These are phyloP conservation scores for Acacia pycnantha DNA, from an alignment of 331 rosid genomes.

Conservation along the genomic window DNA sequence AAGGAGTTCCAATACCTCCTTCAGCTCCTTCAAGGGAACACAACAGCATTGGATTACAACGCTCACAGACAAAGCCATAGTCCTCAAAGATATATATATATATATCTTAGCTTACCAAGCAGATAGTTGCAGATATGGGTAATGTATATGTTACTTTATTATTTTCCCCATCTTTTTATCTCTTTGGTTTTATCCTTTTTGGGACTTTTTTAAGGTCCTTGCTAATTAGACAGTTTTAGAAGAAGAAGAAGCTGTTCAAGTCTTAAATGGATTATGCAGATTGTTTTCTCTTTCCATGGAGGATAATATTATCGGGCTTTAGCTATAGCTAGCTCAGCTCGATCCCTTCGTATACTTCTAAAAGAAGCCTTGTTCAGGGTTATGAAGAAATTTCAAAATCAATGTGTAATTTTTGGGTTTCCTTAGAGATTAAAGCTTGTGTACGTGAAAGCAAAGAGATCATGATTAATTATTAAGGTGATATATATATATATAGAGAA, in stretches of 20 bases:
- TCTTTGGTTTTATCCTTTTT: background rate
- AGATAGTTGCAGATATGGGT: conserved; percentile 12
- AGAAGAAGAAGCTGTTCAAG: conserved; percentile 12
- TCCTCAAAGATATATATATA: background rate
- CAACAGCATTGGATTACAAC: conserved; percentile 56
- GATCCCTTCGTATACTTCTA: conserved; percentile 17
- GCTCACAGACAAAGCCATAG: conserved; percentile 53
- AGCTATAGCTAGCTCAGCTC: background rate
- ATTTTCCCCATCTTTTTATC: background rate
- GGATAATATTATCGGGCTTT: background rate
- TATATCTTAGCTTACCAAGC: background rate
- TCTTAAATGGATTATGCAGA: background rate
- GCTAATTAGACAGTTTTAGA: conserved; percentile 22
- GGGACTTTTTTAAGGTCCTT: conserved; percentile 22
- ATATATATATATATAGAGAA: background rate
- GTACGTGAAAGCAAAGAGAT: conserved; percentile 35
- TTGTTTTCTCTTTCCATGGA: conserved; percentile 20
- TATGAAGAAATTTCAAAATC: conserved; percentile 4
- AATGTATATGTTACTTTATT: conserved; percentile 23
- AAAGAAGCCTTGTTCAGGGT: conserved; percentile 2
- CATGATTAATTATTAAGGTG: background rate
- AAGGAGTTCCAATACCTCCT: conserved; percentile 66
- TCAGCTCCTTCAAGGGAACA: conserved; percentile 77
- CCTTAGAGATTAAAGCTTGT: conserved; percentile 27
- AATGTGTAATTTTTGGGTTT: conserved; percentile 26